Evolutionary conservation across 208 protist species (phyloP).

Genomic region (Crithidia mellificae): DNA sequence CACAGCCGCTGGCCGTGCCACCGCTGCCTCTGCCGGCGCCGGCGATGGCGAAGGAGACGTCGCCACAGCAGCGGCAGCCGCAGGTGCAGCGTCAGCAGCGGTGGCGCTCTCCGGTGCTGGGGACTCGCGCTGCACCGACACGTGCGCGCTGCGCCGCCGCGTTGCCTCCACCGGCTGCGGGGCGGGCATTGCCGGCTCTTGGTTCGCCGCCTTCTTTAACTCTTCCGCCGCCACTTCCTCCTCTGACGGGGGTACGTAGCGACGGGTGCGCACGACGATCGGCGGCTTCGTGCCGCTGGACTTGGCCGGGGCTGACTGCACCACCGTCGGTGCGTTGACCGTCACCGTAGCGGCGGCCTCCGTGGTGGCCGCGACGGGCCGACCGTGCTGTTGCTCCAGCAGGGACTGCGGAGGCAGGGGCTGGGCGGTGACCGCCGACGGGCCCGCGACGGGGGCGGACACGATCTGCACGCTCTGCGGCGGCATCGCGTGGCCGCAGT

Average conservation of each 20-base stretch:
- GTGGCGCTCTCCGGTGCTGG: not conserved
- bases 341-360: not conserved
- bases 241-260: slow-evolving; percentile 25
- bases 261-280: slow-evolving; percentile 33
- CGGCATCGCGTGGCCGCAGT: slow-evolving; percentile 2
- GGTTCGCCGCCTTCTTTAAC: not conserved
- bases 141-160: slow-evolving; percentile 3
- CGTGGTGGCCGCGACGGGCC: slow-evolving; percentile 10
- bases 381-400: not conserved
- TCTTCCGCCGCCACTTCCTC: slow-evolving; percentile 9
- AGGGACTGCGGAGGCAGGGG: not conserved
- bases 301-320: slow-evolving; percentile 30
- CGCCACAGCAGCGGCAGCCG: not conserved
- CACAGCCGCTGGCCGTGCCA: not conserved
- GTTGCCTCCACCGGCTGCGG: slow-evolving; percentile 14
- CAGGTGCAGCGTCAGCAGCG: not conserved
- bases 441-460: not conserved
- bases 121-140: not conserved
- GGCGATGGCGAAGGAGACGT: not conserved
- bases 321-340: slow-evolving; percentile 4
- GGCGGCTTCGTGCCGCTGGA: slow-evolving; percentile 23
- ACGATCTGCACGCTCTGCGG: slow-evolving; percentile 5
- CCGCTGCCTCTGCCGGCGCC: not conserved
- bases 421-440: slow-evolving; percentile 4
- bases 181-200: not conserved